Percentiles rank a stretch among this genome's conserved stretches.
Conservation (phyloP, 768 basidiomycete species). For the Cystobasidium tubakii region DNA sequence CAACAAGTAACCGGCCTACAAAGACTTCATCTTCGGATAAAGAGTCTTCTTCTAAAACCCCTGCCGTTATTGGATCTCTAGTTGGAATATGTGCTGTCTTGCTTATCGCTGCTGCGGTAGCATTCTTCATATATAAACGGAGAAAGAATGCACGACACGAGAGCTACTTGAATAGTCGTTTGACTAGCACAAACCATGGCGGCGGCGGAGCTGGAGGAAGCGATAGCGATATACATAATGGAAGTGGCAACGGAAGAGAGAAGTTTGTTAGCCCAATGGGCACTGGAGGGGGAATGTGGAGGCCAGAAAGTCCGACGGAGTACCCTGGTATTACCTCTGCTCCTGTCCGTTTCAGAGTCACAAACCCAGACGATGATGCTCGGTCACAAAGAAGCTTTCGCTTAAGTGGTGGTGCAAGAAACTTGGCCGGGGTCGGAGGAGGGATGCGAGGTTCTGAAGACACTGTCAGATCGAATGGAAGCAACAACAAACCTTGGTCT, state of each 20-base stretch:
- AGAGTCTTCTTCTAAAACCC: not conserved
- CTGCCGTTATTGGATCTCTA: not conserved
- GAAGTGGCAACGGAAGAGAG: conserved; percentile 6
- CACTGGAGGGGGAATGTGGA: conserved; percentile 31
- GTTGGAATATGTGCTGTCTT: not conserved
- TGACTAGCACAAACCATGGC: not conserved
- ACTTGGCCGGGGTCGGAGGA: not conserved
- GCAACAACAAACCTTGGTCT: conserved; percentile 1
- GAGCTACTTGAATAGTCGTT: not conserved
- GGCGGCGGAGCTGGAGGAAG: not conserved
- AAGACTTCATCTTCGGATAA: not conserved
- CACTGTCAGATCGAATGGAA: conserved; percentile 6
- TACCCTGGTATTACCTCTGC: conserved; percentile 30
- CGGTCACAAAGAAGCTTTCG: conserved; percentile 13
- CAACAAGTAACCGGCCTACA: not conserved
- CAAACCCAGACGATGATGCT: conserved; percentile 33
- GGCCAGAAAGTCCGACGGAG: conserved; percentile 31
- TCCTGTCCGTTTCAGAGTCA: conserved; percentile 29
- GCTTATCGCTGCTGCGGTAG: not conserved
- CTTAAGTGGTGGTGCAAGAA: not conserved
- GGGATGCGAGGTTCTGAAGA: conserved; percentile 10
- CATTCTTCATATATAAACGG: not conserved
- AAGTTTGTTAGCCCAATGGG: conserved; percentile 21
- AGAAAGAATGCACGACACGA: not conserved
- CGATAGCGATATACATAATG: not conserved